Percentiles rank a stretch among this genome's conserved stretches.
Evolutionary conservation across 805 yeast genomes (phyloP).

Genomic region (Candida stauntonica): DNA sequence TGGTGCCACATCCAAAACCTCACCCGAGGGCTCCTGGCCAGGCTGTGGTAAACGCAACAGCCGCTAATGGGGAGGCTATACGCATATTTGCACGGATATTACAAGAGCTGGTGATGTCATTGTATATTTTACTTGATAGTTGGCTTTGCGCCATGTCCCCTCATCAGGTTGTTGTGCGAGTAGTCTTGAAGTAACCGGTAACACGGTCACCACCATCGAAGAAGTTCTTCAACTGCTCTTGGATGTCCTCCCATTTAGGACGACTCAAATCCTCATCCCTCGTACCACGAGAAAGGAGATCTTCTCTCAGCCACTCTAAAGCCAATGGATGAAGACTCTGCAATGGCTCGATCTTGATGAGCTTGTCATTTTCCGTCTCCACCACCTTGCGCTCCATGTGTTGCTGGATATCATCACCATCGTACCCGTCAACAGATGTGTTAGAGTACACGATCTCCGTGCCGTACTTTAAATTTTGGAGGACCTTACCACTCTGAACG

Average conservation of each 20-base stretch:
- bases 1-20: too few species aligned
- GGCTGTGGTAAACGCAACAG: too few species aligned
- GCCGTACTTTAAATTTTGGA: slow-evolving; percentile 31
- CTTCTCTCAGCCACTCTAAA: slow-evolving; percentile 56
- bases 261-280: slow-evolving; percentile 44
- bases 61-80: too few species aligned
- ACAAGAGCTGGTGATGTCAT: too few species aligned
- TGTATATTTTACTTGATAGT: too few species aligned
- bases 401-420: slow-evolving; percentile 23
- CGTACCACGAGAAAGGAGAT: slow-evolving; percentile 40
- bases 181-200: slow-evolving; percentile 46
- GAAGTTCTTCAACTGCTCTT: slow-evolving; percentile 33
- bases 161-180: too few species aligned
- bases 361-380: slow-evolving; percentile 20
- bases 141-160: too few species aligned
- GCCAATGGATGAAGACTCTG: slow-evolving; percentile 71
- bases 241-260: slow-evolving; percentile 55
- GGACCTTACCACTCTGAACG: slow-evolving; percentile 60
- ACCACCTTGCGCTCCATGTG: slow-evolving; percentile 17
- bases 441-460: slow-evolving; percentile 29
- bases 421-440: slow-evolving; percentile 5
- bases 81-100: too few species aligned
- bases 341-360: slow-evolving; percentile 35
- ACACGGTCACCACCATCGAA: slow-evolving; percentile 43
- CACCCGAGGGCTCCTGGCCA: too few species aligned